phyloP scores from a whole-genome alignment of 148 eudicot genomes.

The Euryodendron excelsum region DNA sequence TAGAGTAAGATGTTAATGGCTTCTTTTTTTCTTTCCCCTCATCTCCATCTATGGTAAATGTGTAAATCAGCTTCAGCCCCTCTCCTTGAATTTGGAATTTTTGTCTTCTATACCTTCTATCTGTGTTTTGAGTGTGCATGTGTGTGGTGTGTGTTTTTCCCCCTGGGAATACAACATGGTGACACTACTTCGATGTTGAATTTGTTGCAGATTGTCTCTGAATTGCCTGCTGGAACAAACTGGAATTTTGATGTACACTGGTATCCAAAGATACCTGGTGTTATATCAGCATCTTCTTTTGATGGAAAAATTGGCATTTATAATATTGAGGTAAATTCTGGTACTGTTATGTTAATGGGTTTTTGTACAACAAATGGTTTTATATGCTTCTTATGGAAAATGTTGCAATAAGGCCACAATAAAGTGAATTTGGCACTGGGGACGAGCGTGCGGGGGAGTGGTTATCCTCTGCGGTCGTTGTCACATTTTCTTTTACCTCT shows the following conservation, averaged over 20 bases:
- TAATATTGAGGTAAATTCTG: constrained; percentile 74
- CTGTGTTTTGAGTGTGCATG: not conserved
- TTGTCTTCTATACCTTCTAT: not conserved
- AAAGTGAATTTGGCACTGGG: not conserved
- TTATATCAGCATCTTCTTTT: constrained; percentile 96
- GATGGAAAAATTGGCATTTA: constrained; percentile 92
- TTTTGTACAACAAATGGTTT: not conserved
- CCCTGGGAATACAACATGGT: too few relatives aligned
- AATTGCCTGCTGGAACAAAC: constrained; percentile 88
- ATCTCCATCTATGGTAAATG: not conserved
- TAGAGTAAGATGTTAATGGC: constrained; percentile 16
- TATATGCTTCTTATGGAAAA: not conserved
- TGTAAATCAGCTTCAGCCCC: not conserved
- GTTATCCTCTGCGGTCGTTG: not conserved
- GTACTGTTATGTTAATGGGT: constrained; percentile 5
- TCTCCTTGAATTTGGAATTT: not conserved
- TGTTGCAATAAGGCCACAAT: not conserved
- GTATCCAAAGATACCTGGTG: constrained; percentile 91
- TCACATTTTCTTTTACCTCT: not conserved
- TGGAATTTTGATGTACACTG: constrained; percentile 97
- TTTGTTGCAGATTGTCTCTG: constrained; percentile 73
- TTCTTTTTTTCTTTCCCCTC: not conserved
- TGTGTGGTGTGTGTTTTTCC: not conserved
- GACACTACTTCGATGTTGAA: constrained; percentile 10
- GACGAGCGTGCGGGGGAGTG: not conserved